phyloP scores from a whole-genome alignment of 1,284 basidiomycete genomes.

The Pascua sp. region DNA sequence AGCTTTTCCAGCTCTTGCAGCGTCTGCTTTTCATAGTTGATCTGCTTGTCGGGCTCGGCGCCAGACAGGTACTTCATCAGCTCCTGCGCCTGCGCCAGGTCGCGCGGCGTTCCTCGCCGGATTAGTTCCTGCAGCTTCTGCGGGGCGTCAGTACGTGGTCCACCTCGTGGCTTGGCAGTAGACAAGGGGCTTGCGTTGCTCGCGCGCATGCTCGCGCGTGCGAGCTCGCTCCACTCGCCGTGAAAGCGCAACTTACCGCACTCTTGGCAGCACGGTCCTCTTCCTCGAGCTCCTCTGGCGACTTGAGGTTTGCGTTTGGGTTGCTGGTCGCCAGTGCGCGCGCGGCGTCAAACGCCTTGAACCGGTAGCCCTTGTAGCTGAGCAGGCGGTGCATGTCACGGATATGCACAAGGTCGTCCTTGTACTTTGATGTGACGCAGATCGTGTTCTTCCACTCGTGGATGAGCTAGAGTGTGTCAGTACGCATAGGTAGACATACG shows the following conservation, averaged over 20 bases:
- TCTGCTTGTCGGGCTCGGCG: slow-evolving; percentile 89
- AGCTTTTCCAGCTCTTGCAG: slow-evolving; percentile 88
- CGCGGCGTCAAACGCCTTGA: slow-evolving; percentile 63
- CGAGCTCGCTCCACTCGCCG: too few species aligned
- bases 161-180: background rate
- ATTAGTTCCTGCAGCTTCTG: slow-evolving; percentile 99
- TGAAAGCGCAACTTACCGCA: slow-evolving; percentile 63
- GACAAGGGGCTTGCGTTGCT: background rate
- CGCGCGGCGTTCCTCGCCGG: slow-evolving; percentile 88
- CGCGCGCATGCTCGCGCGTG: too few species aligned
- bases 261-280: slow-evolving; percentile 94
- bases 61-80: slow-evolving; percentile 95
- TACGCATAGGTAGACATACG: too few species aligned
- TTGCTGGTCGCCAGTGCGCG: slow-evolving; percentile 53
- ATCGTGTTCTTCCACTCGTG: slow-evolving; percentile 94
- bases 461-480: slow-evolving; percentile 53
- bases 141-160: too few species aligned
- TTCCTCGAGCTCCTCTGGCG: slow-evolving; percentile 72
- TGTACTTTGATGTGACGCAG: slow-evolving; percentile 83
- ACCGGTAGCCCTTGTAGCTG: slow-evolving; percentile 91
- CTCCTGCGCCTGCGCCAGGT: slow-evolving; percentile 93
- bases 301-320: slow-evolving; percentile 47
- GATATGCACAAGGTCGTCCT: slow-evolving; percentile 95
- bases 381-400: slow-evolving; percentile 95
- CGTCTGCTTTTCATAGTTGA: slow-evolving; percentile 87